phyloP scores from a whole-genome alignment of 805 yeast species.

The Metschnikowia cubensis region DNA sequence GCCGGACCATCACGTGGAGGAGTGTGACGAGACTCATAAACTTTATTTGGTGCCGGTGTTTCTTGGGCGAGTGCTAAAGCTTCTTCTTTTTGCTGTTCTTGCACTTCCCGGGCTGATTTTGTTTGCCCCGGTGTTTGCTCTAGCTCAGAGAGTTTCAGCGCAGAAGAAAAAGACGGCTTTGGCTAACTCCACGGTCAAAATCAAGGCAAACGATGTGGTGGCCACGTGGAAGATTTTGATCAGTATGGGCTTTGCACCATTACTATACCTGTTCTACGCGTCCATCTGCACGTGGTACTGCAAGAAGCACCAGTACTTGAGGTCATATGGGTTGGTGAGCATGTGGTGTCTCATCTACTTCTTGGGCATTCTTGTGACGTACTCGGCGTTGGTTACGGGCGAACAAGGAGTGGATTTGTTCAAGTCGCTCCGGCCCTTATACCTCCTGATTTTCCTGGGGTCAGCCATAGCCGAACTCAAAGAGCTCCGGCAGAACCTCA shows the following conservation, averaged over 20 bases:
- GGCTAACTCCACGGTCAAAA: constrained; percentile 83
- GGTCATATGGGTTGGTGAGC: constrained; percentile 27
- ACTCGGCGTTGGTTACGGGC: constrained; percentile 87
- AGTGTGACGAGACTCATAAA: constrained; percentile 49
- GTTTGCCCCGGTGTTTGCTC: constrained; percentile 83
- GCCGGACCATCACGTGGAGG: constrained; percentile 59
- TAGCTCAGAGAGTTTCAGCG: constrained; percentile 69
- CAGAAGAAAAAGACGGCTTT: constrained; percentile 75
- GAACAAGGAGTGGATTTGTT: constrained; percentile 89
- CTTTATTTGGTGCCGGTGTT: constrained; percentile 50
- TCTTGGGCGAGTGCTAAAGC: constrained; percentile 52
- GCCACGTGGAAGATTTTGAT: constrained; percentile 97
- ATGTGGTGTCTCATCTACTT: constrained; percentile 48
- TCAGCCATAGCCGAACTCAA: constrained; percentile 56
- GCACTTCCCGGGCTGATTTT: constrained; percentile 86
- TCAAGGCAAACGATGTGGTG: constrained; percentile 87
- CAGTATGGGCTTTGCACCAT: constrained; percentile 84
- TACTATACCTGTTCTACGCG: constrained; percentile 79
- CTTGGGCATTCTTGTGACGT: constrained; percentile 70
- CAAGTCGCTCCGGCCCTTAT: constrained; percentile 79
- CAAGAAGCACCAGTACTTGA: constrained; percentile 12
- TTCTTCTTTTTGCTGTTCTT: constrained; percentile 53
- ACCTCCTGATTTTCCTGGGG: constrained; percentile 58
- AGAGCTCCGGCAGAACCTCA: constrained; percentile 54
- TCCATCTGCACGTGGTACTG: constrained; percentile 45